Percentiles rank a stretch among this genome's conserved stretches.
phyloP scores from a whole-genome alignment of 768 basidiomycete species.

The Rhizopogon vinicolor region DNA sequence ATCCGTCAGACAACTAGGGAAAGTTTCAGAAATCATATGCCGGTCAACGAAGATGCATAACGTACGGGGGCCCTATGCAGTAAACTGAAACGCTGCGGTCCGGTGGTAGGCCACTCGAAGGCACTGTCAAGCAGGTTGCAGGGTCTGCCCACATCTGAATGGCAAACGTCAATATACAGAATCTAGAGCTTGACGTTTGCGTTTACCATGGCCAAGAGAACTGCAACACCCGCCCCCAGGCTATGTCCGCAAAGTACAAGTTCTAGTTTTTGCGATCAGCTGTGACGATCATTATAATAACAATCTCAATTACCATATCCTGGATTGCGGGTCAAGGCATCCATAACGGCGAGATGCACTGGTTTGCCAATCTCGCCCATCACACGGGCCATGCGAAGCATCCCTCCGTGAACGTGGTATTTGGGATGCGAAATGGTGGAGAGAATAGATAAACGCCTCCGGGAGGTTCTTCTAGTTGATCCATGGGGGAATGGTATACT shows the following conservation, averaged over 20 bases:
- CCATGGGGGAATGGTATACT: conserved; percentile 31
- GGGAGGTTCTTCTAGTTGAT: conserved; percentile 17
- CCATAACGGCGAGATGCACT: conserved; percentile 68
- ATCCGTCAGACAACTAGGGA: conserved; percentile 55
- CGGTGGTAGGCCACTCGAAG: conserved; percentile 65
- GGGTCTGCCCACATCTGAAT: conserved; percentile 83
- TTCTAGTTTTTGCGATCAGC: conserved; percentile 33
- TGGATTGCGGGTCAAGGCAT: conserved; percentile 63
- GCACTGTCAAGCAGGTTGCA: conserved; percentile 62
- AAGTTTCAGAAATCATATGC: background rate
- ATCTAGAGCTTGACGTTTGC: background rate
- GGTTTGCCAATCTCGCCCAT: conserved; percentile 79
- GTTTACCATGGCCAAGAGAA: conserved; percentile 66
- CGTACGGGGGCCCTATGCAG: conserved; percentile 78
- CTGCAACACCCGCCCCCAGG: conserved; percentile 79
- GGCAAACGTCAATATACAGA: background rate
- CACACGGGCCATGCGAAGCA: conserved; percentile 70
- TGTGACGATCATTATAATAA: background rate
- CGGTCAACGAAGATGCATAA: conserved; percentile 5
- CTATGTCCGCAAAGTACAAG: conserved; percentile 80
- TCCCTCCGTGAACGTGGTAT: conserved; percentile 77
- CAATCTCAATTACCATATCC: conserved; percentile 50
- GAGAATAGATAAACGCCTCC: conserved; percentile 19
- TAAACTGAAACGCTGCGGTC: conserved; percentile 68
- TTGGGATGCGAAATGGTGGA: conserved; percentile 16